These are phyloP conservation scores for Lolium perenne DNA, from an alignment of 176 grass and related monocot species.

Conservation along the genomic window DNA sequence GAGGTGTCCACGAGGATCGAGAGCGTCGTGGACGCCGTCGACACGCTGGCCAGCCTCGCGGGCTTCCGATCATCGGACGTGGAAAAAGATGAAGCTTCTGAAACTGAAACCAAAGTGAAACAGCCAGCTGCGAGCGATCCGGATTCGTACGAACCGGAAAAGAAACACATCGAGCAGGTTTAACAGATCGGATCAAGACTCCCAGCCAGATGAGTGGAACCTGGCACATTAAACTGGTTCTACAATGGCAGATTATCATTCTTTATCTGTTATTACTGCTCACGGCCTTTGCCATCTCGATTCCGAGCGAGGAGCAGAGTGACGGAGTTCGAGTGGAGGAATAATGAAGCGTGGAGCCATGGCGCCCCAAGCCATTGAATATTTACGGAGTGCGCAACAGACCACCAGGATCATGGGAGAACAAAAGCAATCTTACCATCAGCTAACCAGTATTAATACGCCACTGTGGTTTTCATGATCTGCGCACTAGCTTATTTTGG, in stretches of 20 bases:
- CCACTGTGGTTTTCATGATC: constrained; percentile 15
- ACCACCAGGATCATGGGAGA: background rate
- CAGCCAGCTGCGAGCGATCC: background rate
- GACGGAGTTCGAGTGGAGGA: background rate
- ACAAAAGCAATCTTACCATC: background rate
- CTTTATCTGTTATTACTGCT: constrained; percentile 6
- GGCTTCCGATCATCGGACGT: constrained; percentile 44
- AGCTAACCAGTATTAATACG: constrained; percentile 21
- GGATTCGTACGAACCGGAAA: constrained; percentile 6
- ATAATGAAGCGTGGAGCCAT: background rate
- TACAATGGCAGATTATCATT: background rate
- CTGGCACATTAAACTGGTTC: background rate
- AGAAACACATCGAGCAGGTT: constrained; percentile 39
- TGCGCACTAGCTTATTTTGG: background rate
- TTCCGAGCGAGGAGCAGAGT: background rate
- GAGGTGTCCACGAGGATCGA: constrained; percentile 61
- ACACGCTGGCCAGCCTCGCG: constrained; percentile 45
- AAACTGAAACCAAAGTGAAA: constrained; percentile 26
- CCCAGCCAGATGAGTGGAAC: constrained; percentile 5
- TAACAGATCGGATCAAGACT: constrained; percentile 9
- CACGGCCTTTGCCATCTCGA: background rate
- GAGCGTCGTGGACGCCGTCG: constrained; percentile 58
- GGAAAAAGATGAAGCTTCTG: constrained; percentile 27
- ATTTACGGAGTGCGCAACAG: background rate
- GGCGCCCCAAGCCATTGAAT: background rate